Evolutionary conservation across 148 eudicot species (phyloP), one percentile per base, ranked within the genome.

Genomic region (Camellia sinensis): DNA sequence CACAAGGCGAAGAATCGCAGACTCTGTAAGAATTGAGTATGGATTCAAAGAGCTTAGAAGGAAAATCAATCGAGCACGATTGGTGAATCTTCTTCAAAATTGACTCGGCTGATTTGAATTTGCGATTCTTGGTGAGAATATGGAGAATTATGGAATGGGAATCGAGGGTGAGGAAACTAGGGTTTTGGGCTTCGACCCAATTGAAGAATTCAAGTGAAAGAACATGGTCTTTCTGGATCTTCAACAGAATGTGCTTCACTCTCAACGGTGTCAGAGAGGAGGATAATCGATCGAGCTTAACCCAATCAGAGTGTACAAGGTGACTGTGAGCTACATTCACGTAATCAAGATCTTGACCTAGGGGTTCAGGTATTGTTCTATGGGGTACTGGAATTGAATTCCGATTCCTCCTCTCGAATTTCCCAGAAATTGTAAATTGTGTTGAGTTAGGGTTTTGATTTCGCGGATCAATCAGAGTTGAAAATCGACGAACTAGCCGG

Each of bases 321-420:
- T 92, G 95, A 72, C 97, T 94, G 72, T 94, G 85, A 61, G 90
- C 95, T 22, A 94, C 89, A 68, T 90, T 92, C n/a, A 94, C 75
- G 65, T 66, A 94, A 85, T 94, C 98, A 84, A 89, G 92, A 67
- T 94, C 95, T 81, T 90, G 93, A 22, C 95, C 97, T 86, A 80
- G 87, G 45, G 93, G 88, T 65, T 90, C 89, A 62, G 89, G 90
- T 56, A 94, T 74, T 40, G 91, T 87, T 80, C 88, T 83, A 72
- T 94, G 91, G 44, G 98, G 98, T 68, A 94, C 80, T 67, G 97
- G 93, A 29, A 91, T 82, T 66, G 89, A 81, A 41, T 79, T 80
- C 75, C 86, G 53, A 43, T 83, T 80, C 50, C 75, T 80, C 68
- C 18, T 83, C 56, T 73, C 79, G 45, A 73, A 53, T 66, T 75